These are phyloP conservation scores for Neurospora hispaniola DNA, from an alignment of 495 filamentous ascomycete genomes.

Conservation along the genomic window DNA sequence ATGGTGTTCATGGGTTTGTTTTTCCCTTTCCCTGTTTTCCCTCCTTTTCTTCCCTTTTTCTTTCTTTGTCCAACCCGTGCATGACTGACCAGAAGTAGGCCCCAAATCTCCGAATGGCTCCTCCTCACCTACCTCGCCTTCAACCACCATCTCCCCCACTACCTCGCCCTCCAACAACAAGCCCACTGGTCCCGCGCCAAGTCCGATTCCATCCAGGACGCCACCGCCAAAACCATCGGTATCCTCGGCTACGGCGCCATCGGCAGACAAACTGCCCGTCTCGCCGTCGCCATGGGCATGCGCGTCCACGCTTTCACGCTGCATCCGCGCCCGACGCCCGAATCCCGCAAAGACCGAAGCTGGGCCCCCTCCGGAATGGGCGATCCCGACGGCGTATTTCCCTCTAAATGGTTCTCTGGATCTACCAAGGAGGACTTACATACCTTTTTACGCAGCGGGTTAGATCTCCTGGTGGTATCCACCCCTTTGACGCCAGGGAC, in stretches of 20 bases:
- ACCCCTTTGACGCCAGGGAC: constrained; percentile 68
- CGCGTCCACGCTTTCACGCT: constrained; percentile 75
- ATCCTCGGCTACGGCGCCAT: constrained; percentile 40
- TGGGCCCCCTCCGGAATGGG: constrained; percentile 70
- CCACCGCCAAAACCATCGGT: constrained; percentile 35
- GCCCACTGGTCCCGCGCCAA: constrained; percentile 37
- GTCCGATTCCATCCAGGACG: constrained; percentile 28
- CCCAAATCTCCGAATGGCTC: constrained; percentile 73
- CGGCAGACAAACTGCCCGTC: constrained; percentile 62
- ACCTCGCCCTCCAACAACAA: constrained; percentile 25
- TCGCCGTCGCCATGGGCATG: constrained; percentile 67
- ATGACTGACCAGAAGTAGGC: no score
- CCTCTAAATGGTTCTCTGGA: constrained; percentile 66
- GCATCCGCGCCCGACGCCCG: constrained; percentile 46
- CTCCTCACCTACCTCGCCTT: constrained; percentile 41
- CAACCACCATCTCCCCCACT: constrained; percentile 28
- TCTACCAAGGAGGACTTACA: constrained; percentile 47
- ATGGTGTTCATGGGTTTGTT: constrained; percentile 57
- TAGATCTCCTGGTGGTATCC: constrained; percentile 66
- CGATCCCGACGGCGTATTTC: constrained; percentile 62
- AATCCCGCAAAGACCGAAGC: constrained; percentile 47
- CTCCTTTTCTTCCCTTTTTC: no score
- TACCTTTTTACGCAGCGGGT: constrained; percentile 43
- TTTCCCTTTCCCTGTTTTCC: neutral
- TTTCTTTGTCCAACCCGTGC: no score